Evolutionary conservation across 2,329 filamentous ascomycete genomes (phyloP), one percentile per base, ranked within the genome.

Genomic region (Microdochium bolleyi): DNA sequence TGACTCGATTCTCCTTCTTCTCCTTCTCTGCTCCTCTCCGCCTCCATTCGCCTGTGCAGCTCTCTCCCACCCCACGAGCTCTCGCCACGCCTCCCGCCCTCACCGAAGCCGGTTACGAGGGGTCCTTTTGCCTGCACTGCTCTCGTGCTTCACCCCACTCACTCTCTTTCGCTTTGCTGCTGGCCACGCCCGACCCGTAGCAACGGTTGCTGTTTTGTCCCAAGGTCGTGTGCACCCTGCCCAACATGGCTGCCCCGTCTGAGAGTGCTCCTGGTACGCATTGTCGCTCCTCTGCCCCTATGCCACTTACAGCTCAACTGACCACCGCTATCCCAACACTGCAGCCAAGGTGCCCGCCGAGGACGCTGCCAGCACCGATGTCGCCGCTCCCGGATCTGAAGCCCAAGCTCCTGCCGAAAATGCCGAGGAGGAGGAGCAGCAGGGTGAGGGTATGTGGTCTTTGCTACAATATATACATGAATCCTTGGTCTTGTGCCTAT

Each of bases 381-480:
- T 27, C 7, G 25, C 13, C 25, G 24, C 48, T n/a, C 3, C 24
- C 24, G 48, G 8, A 8, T 14, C 48, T 24, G 24, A 49, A 7
- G 24, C 14, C 24, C 48, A 49, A 24, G 48, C 41, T 46, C 13
- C 16, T 16, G 7, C 41, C 19, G 41, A 46, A 3, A 48, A 24
- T 25, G 64, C 63, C 7, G 61, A 55, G 32, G 61, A 54, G 32
- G 61, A 54, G 24, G 68, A 71, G 52, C 63, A 62, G 34, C 55
- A 58, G 21, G 48, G 46, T 30, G 67, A 70, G 57, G 68, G 67
- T 69, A 61, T 34, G 61, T 25, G 13, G 27, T 14, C 11, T 41
- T 58, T 51, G 57, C 60, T 32, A 57, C 62, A 50, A 60, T 60
- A 38, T 62, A 66, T 50, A 57, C 52, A 51, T 49, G 24, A 30